These are phyloP conservation scores for Mortierella sp. DNA, from an alignment of 371 early-diverging fungal genomes.

Conservation along the genomic window DNA sequence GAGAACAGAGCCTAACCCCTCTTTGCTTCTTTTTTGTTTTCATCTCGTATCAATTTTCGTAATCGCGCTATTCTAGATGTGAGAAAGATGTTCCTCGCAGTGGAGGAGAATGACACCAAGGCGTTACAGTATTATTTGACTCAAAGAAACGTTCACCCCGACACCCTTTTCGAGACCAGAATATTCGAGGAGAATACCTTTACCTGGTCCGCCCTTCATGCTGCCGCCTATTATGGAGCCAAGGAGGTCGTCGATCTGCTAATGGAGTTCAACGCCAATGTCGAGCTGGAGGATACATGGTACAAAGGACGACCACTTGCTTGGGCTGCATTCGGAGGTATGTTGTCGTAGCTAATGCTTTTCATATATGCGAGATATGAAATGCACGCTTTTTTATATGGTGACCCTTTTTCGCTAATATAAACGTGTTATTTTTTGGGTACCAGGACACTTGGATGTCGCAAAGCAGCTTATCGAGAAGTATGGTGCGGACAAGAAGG, in stretches of 20 bases:
- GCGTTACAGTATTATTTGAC: slow-evolving; percentile 27
- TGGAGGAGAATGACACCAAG: slow-evolving; percentile 51
- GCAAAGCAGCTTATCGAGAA: slow-evolving; percentile 72
- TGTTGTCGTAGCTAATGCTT: slow-evolving; percentile 6
- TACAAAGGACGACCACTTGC: slow-evolving; percentile 87
- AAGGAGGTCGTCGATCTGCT: slow-evolving; percentile 74
- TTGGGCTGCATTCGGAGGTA: slow-evolving; percentile 93
- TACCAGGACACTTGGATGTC: slow-evolving; percentile 57
- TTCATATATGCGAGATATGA: neutral
- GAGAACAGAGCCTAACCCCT: neutral
- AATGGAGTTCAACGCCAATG: slow-evolving; percentile 79
- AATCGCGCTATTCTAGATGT: slow-evolving; percentile 24
- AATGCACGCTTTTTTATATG: neutral
- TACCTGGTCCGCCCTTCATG: slow-evolving; percentile 92
- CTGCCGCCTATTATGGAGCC: slow-evolving; percentile 87
- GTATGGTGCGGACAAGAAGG: slow-evolving; percentile 74
- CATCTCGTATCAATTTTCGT: neutral
- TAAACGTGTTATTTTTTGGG: neutral
- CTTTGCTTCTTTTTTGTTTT: neutral
- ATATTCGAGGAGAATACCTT: slow-evolving; percentile 74
- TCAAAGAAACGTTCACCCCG: slow-evolving; percentile 61
- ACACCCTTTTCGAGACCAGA: slow-evolving; percentile 67
- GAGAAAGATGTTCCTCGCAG: slow-evolving; percentile 44
- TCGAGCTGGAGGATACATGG: slow-evolving; percentile 90
- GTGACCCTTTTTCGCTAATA: neutral